These are phyloP conservation scores for Neonectria faginata DNA, from an alignment of 2,329 filamentous ascomycete species.

Conservation along the genomic window DNA sequence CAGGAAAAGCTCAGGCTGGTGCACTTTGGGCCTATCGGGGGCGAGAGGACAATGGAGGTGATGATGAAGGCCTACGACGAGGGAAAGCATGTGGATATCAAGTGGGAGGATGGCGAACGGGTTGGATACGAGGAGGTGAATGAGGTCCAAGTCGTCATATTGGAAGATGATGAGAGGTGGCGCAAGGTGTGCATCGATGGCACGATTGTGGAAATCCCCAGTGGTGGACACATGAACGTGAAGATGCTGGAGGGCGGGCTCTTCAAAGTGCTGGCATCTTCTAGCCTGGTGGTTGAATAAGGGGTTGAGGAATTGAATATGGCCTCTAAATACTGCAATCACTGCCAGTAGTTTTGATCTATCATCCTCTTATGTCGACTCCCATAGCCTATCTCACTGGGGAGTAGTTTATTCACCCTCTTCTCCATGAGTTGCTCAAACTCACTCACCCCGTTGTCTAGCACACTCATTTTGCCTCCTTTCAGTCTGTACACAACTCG, in stretches of 20 bases:
- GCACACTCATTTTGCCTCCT: conserved; percentile 64
- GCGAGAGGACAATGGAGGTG: conserved; percentile 77
- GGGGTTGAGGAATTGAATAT: not conserved
- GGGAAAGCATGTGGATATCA: conserved; percentile 66
- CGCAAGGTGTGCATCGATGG: conserved; percentile 92
- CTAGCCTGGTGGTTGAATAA: conserved; percentile 33
- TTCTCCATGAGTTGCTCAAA: conserved; percentile 75
- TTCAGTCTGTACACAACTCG: conserved; percentile 71
- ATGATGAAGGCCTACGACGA: conserved; percentile 75
- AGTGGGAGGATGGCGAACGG: conserved; percentile 65
- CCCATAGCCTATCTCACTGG: not conserved
- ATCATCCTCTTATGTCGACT: not conserved
- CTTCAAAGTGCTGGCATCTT: conserved; percentile 59
- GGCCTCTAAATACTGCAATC: not conserved
- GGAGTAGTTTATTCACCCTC: conserved; percentile 61
- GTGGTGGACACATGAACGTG: conserved; percentile 78
- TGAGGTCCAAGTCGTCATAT: conserved; percentile 73
- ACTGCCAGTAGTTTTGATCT: not conserved
- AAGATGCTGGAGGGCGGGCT: conserved; percentile 57
- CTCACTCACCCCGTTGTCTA: conserved; percentile 71
- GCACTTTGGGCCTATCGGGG: conserved; percentile 76
- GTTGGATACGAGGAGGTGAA: conserved; percentile 81
- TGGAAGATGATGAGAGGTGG: conserved; percentile 79
- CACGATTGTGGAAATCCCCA: conserved; percentile 80
- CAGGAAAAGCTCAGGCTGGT: conserved; percentile 79